These are phyloP conservation scores for Stevia rebaudiana DNA, from an alignment of 140 eudicot species.

Conservation along the genomic window DNA sequence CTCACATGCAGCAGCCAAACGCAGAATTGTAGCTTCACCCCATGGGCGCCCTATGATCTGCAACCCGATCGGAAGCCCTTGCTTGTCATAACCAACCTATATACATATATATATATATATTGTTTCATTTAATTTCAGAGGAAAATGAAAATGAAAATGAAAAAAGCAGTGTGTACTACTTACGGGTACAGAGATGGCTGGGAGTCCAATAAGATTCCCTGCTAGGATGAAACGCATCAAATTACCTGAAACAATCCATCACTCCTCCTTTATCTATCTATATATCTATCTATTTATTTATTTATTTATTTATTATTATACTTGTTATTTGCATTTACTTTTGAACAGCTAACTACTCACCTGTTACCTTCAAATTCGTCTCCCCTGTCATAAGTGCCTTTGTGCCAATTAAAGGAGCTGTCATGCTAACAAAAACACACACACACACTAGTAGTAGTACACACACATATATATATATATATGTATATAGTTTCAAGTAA, in stretches of 20 bases:
- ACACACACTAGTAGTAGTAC: background rate
- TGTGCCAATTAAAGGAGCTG: constrained; percentile 81
- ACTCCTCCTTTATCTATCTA: no score
- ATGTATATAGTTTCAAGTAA: background rate
- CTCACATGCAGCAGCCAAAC: constrained; percentile 85
- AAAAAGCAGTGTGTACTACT: constrained; percentile 14
- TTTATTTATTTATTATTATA: no score
- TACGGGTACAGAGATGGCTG: constrained; percentile 82
- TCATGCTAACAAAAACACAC: constrained; percentile 65
- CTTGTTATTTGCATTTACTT: no score
- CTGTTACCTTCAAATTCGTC: constrained; percentile 70
- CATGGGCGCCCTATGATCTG: constrained; percentile 95
- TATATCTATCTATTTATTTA: no score
- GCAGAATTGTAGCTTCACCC: constrained; percentile 83
- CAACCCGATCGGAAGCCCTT: constrained; percentile 94
- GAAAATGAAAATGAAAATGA: background rate
- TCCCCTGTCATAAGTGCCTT: constrained; percentile 75
- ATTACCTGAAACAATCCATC: no score
- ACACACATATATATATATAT: no score
- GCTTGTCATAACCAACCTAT: constrained; percentile 89
- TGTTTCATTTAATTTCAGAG: background rate
- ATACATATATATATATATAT: background rate
- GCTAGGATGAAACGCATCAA: constrained; percentile 68
- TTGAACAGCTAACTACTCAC: constrained; percentile 32
- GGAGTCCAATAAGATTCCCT: constrained; percentile 81